Evolutionary conservation across 441 rosid genomes (phyloP).

Genomic region (Populus trichocarpa): DNA sequence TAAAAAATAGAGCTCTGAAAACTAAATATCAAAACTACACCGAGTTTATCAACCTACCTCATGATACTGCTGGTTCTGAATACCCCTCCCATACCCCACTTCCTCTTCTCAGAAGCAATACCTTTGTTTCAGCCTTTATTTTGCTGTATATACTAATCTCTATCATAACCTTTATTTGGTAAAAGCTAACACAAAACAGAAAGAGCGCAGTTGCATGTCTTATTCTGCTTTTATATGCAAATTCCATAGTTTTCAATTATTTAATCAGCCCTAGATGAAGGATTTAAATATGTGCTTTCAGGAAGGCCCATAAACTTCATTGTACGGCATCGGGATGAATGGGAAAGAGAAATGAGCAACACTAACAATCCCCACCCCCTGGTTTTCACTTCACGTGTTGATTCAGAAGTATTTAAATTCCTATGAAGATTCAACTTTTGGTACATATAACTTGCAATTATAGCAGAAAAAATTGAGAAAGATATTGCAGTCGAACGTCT

Average conservation of each 20-base stretch:
- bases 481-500: background rate
- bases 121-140: background rate
- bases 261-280: background rate
- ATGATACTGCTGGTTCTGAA: background rate
- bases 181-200: background rate
- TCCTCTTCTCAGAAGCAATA: background rate
- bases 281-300: background rate
- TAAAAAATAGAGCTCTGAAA: background rate
- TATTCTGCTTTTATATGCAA: too few species aligned
- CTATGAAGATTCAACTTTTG: background rate
- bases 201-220: too few species aligned
- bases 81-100: background rate
- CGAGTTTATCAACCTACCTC: background rate
- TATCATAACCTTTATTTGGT: background rate
- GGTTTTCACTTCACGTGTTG: too few species aligned
- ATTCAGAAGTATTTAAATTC: background rate
- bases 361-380: background rate
- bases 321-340: background rate
- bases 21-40: background rate
- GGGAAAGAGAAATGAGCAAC: background rate
- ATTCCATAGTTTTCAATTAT: background rate
- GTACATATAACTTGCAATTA: too few species aligned
- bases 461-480: background rate
- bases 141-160: background rate
- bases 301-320: background rate